Evolutionary conservation across 2,329 filamentous ascomycete genomes (phyloP), one percentile per base, ranked within the genome.

Genomic region (Zasmidium cellare): DNA sequence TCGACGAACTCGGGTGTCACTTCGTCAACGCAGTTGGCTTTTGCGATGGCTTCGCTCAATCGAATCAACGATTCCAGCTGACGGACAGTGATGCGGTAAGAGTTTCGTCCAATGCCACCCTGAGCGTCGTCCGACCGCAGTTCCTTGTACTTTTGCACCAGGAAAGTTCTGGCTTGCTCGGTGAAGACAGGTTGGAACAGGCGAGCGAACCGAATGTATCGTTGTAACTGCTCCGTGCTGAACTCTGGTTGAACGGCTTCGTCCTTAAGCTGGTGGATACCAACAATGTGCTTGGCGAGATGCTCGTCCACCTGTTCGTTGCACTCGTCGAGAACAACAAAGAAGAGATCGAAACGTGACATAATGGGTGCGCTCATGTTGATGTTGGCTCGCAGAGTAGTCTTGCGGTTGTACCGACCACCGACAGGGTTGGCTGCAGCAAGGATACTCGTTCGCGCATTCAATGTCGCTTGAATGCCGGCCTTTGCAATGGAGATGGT

Each of bases 311-410:
- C 87, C 41, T 84, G 79, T 77, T 97, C 93, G 71, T 97, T 96
- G 74, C 93, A 97, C 70, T 99, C 94, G 72, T 99, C 94, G 0
- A 97, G 84, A 23, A 99, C 89, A 53, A 99, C 92, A 72, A 99
- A 99, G 83, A 99, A 99, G 9, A 99, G 82, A 79, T 99, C 94
- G 76, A 99, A 99, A 81, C 94, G 90, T 53, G 91, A 96, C 94
- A 99, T 99, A 79, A 99, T 99, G 58, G 94, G 94, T 1, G 94
- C 94, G 23, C 89, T 93, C 90, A 99, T 97, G 79, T 97, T 97
- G 77, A 99, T 93, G 75, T 99, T 99, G 62, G 91, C 87, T 52
- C 94, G 86, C 6, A 99, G 84, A 0, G 94, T 96, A 0, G 90
- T 88, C 80, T 97, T 99, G 69, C 93, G 90, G 78, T 99, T 96